Percentiles rank a stretch among this genome's conserved stretches.
These are phyloP conservation scores for Myriosclerotinia duriaeana DNA, from an alignment of 2,329 filamentous ascomycete species.

Conservation along the genomic window DNA sequence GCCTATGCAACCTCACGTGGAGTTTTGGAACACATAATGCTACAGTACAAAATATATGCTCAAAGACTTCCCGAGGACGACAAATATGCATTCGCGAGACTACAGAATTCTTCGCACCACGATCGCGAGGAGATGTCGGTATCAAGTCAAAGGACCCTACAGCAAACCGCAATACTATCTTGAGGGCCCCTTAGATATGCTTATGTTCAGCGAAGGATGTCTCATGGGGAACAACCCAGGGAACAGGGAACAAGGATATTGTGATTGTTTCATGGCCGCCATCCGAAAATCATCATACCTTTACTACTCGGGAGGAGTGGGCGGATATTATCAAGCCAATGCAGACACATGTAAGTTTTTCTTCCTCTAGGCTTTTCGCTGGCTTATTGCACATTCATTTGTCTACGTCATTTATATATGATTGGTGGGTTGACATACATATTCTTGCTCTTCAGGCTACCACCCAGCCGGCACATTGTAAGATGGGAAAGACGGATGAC, in stretches of 20 bases:
- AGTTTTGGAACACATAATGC: constrained; percentile 13
- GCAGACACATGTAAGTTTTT: not conserved
- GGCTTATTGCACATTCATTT: too few species aligned
- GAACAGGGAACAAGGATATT: not conserved
- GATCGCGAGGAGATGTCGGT: not conserved
- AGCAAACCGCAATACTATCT: not conserved
- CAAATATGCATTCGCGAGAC: too few species aligned
- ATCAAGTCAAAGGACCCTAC: not conserved
- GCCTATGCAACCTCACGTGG: not conserved
- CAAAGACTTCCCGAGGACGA: not conserved
- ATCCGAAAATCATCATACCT: not conserved
- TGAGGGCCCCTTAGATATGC: not conserved
- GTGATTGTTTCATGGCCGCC: not conserved
- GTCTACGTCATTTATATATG: not conserved
- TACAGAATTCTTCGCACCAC: too few species aligned
- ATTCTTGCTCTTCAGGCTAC: not conserved
- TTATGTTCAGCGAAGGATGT: constrained; percentile 7
- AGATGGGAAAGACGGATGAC: not conserved
- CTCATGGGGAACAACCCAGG: not conserved
- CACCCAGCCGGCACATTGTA: constrained; percentile 7
- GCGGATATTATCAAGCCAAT: not conserved
- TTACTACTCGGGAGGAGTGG: not conserved
- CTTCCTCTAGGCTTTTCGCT: too few species aligned
- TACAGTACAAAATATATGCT: not conserved
- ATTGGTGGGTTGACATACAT: not conserved